Conservation (phyloP, 192 early-diverging fungal genomes). For the Gigaspora rosea region DNA sequence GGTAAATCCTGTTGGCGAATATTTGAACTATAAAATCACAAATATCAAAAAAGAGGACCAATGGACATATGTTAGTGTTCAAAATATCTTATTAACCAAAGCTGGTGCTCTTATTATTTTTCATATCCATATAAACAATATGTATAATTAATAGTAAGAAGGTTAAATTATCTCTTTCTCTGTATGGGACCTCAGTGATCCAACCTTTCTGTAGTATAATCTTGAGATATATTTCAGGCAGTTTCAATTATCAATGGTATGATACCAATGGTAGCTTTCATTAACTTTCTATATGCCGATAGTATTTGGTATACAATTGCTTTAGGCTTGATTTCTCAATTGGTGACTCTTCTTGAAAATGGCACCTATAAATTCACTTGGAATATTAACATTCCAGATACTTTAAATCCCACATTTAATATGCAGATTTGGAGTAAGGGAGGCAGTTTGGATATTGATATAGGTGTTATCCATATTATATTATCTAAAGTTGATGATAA, state of each 20-base stretch:
- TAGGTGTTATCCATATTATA: not conserved
- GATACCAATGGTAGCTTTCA: not conserved
- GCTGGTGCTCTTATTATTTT: constrained; percentile 17
- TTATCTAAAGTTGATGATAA: constrained; percentile 5
- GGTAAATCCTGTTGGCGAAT: not conserved
- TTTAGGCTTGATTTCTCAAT: not conserved
- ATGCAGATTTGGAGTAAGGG: constrained; percentile 1
- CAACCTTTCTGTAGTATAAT: not conserved
- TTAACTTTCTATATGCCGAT: not conserved
- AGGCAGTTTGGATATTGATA: constrained; percentile 23
- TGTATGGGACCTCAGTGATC: no score
- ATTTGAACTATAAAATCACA: constrained; percentile 9
- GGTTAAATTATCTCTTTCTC: not conserved
- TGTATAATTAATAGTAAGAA: not conserved
- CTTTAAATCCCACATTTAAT: not conserved
- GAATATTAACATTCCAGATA: not conserved
- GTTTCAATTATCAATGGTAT: constrained; percentile 21
- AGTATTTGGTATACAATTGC: constrained; percentile 11
- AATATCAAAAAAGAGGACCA: not conserved
- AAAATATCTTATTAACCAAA: constrained; percentile 8
- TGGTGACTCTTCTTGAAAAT: not conserved
- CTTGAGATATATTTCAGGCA: not conserved
- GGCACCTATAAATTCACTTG: constrained; percentile 11
- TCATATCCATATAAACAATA: constrained; percentile 6
- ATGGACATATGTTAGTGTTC: constrained; percentile 21